Base-by-base conservation (phyloP, 1,284 basidiomycete genomes). In the Coniferiporia sulphurascens region DNA sequence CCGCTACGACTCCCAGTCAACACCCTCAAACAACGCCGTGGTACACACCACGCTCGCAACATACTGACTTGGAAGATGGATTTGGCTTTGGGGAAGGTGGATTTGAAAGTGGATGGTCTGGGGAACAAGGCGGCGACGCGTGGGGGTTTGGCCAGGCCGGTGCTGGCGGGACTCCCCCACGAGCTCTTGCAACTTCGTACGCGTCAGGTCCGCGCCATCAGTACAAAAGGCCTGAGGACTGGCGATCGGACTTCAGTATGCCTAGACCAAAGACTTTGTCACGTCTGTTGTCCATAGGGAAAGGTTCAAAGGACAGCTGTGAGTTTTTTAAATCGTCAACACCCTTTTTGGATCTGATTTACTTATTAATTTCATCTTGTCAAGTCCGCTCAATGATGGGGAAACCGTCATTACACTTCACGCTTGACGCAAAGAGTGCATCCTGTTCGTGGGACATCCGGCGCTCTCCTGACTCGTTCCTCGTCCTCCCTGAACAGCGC, bases 381-480 rank as follows among this genome's bases (percentile, higher is more conserved):
- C n/a, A 50, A 55, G 48, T 34, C 9, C 38, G 7, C 22, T 52
- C 59, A 46, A 52, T 58, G 22, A 21, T 58, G 8, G 34, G 56
- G 1, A 52, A 22, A 48, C 44, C 52, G 4, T 10, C 45, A 4
- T 17, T 55, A 13, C 50, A 62, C 45, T 52, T 35, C 50, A 49
- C 55, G 7, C 55, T 61, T 43, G 60, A 62, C 38, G 48, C 41
- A 3, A 55, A 50, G 8, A 15, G 13, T 12, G 49, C 46, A 6
- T 17, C 17, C 15, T 61, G 60, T 22, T 43, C 48, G 1, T 62
- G 60, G 60, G 60, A 62, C 52, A 35, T 62, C 34, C 60, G 60
- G 17, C 17, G 35, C 12, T 51, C 51, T 6, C 60, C 60, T 4
- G 52, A 45, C 2, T 6, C 21, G 3, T 51, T 36, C 27, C 44